A percentile compares a stretch with the other conserved stretches of the same genome.
Conservation (phyloP, 495 filamentous ascomycete species). For the Xylaria bambusicola region DNA sequence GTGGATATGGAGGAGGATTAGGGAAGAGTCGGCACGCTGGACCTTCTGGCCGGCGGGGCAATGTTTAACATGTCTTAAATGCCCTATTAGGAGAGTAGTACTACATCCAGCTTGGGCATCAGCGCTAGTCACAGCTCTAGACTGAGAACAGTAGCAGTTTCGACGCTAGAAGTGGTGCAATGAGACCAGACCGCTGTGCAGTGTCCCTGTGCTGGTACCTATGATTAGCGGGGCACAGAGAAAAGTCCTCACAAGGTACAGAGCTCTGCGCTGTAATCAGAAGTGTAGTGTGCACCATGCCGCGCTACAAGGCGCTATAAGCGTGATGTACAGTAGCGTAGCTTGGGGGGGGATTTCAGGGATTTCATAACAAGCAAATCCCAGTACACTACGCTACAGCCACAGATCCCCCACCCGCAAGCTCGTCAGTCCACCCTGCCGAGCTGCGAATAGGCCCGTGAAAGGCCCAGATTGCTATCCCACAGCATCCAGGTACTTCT, state of each 20-base stretch:
- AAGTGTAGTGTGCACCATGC: too few relatives aligned
- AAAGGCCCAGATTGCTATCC: slow-evolving; percentile 13
- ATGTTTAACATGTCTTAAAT: slow-evolving; percentile 25
- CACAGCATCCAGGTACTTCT: slow-evolving; percentile 17
- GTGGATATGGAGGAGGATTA: slow-evolving; percentile 15
- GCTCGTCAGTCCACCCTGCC: slow-evolving; percentile 7
- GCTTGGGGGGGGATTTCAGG: slow-evolving; percentile 11
- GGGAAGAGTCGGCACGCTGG: slow-evolving; percentile 30
- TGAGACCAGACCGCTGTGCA: slow-evolving; percentile 19
- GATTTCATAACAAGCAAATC: slow-evolving; percentile 16
- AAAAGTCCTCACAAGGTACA: slow-evolving; percentile 21
- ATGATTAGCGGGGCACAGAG: slow-evolving; percentile 23
- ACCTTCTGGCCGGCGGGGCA: slow-evolving; percentile 30
- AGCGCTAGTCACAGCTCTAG: slow-evolving; percentile 20
- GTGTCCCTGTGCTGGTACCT: slow-evolving; percentile 9
- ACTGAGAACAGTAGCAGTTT: slow-evolving; percentile 9
- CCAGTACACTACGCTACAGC: slow-evolving; percentile 8
- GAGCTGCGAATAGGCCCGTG: slow-evolving; percentile 15
- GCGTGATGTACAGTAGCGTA: too few relatives aligned
- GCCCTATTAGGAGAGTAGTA: slow-evolving; percentile 32
- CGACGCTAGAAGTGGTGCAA: slow-evolving; percentile 4
- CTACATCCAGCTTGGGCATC: slow-evolving; percentile 19
- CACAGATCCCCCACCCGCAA: slow-evolving; percentile 15
- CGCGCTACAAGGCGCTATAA: too few relatives aligned
- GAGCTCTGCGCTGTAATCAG: too few relatives aligned